Percentiles rank a stretch among this genome's conserved stretches.
Evolutionary conservation across 139 green algal genomes (phyloP).

Genomic region (Protoeuglena noctilucae): DNA sequence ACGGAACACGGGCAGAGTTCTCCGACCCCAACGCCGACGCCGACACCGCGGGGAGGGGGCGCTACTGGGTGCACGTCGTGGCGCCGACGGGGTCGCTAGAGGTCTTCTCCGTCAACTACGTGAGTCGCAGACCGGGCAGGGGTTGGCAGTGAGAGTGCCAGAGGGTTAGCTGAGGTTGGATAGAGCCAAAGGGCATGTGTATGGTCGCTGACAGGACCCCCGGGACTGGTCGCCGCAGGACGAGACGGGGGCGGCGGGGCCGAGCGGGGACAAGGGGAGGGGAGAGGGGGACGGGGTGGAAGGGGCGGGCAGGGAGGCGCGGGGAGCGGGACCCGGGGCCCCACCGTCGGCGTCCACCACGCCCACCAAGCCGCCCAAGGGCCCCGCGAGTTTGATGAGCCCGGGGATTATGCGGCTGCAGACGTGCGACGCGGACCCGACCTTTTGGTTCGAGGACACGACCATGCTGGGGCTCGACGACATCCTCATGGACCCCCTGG

Average conservation of each 20-base stretch:
- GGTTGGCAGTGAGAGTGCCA: no score
- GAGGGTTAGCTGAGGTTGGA: no score
- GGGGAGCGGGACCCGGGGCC: no score
- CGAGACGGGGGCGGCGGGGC: no score
- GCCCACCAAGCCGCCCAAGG: background rate
- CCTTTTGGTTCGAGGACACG: background rate
- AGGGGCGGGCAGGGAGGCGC: no score
- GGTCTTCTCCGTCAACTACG: background rate
- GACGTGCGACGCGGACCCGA: background rate
- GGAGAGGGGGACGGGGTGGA: background rate
- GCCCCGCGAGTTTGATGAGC: background rate
- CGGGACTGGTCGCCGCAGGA: no score
- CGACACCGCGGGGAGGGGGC: background rate
- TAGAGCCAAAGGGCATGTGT: no score
- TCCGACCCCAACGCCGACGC: constrained; percentile 35
- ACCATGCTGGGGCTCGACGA: background rate
- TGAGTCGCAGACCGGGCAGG: no score
- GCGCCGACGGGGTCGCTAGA: background rate
- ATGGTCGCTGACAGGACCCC: no score
- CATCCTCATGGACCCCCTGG: background rate
- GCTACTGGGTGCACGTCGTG: background rate
- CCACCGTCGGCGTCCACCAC: background rate
- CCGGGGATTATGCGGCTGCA: background rate
- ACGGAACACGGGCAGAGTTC: constrained; percentile 57
- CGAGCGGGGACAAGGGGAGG: no score